Conservation (phyloP, 2,329 filamentous ascomycete species). For the Zopfia rhizophila region DNA sequence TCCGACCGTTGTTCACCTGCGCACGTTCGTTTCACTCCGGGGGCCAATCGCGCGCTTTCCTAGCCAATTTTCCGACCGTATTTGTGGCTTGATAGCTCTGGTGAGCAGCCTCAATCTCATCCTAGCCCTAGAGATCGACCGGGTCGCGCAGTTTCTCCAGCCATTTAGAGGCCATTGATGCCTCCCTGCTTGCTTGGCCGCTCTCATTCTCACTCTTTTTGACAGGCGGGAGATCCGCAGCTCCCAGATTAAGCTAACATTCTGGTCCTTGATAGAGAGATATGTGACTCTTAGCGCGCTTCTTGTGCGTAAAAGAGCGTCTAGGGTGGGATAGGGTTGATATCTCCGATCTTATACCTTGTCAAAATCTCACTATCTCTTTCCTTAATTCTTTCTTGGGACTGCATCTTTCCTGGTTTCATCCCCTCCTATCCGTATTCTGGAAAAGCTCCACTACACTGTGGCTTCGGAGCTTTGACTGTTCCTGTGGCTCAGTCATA, state of each 20-base stretch:
- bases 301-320: slow-evolving; percentile 2
- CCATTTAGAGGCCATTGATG: slow-evolving; percentile 22
- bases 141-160: slow-evolving; percentile 21
- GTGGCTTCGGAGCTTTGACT: slow-evolving; percentile 32
- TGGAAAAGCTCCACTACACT: slow-evolving; percentile 18
- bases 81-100: slow-evolving; percentile 19
- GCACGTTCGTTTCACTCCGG: slow-evolving; percentile 1
- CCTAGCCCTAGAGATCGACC: slow-evolving; percentile 28
- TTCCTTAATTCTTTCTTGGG: slow-evolving; percentile 15
- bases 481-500: slow-evolving; percentile 14
- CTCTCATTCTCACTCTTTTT: slow-evolving; percentile 27
- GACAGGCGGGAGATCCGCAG: slow-evolving; percentile 24
- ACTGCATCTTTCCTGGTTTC: slow-evolving; percentile 18
- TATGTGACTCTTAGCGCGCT: background rate
- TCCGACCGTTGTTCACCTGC: slow-evolving; percentile 17
- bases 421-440: slow-evolving; percentile 10
- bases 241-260: slow-evolving; percentile 19
- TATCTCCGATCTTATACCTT: slow-evolving; percentile 8
- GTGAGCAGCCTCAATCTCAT: slow-evolving; percentile 10
- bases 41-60: slow-evolving; percentile 23
- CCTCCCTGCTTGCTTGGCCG: slow-evolving; percentile 18
- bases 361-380: slow-evolving; percentile 24
- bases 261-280: slow-evolving; percentile 3
- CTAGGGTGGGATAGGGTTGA: slow-evolving; percentile 18
- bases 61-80: slow-evolving; percentile 13